Evolutionary conservation across 2,329 filamentous ascomycete genomes (phyloP).

Genomic region (Colletotrichum lupini): DNA sequence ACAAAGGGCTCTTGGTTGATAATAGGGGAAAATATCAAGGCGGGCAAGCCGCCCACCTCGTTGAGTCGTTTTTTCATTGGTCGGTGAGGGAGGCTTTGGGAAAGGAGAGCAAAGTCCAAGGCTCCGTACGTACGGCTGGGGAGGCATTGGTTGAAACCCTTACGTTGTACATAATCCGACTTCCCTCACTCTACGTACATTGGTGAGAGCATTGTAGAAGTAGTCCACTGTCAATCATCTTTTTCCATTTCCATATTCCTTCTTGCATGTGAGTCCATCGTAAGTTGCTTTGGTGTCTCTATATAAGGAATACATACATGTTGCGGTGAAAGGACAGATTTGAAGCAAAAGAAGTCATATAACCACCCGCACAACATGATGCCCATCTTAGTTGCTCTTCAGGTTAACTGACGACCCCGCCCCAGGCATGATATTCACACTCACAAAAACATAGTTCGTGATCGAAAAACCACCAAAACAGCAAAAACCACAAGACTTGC

Average conservation of each 20-base stretch:
- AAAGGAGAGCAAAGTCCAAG: slow-evolving; percentile 13
- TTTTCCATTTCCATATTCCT: neutral
- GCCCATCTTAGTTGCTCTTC: no score
- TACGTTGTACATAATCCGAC: slow-evolving; percentile 34
- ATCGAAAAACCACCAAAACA: neutral
- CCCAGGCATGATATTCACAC: no score
- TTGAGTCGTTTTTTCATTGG: slow-evolving; percentile 25
- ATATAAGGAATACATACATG: no score
- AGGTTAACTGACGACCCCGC: no score
- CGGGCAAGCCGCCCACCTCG: slow-evolving; percentile 19
- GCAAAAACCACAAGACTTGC: neutral
- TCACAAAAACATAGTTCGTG: neutral
- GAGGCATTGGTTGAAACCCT: slow-evolving; percentile 22
- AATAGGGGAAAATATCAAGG: slow-evolving; percentile 29
- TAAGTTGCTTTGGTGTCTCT: no score
- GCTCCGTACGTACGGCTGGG: slow-evolving; percentile 21
- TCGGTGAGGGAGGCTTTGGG: slow-evolving; percentile 22
- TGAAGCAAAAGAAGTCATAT: no score
- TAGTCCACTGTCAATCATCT: slow-evolving; percentile 26
- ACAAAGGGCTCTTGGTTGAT: slow-evolving; percentile 16
- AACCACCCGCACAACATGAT: no score
- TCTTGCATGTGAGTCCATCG: neutral
- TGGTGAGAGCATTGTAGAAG: slow-evolving; percentile 35
- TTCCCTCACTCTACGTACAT: slow-evolving; percentile 34
- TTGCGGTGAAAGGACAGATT: no score